Evolutionary conservation across 306 rosid species (phyloP), one percentile per base, ranked within the genome.

Genomic region (Adenanthera pavonina): DNA sequence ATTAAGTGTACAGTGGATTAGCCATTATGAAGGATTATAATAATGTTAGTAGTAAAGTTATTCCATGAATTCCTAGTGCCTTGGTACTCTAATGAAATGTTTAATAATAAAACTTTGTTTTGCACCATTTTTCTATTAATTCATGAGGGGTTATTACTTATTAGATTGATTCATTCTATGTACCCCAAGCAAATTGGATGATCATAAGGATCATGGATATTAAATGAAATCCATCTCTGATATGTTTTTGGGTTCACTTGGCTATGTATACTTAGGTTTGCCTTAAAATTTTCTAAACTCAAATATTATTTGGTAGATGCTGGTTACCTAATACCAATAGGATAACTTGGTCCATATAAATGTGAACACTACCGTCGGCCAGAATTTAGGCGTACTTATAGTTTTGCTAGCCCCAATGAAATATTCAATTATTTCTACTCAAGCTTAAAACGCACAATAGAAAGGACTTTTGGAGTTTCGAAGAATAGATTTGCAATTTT

Each of bases 41-140:
- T 46, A 51, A 8, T 72, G 69, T 54, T 33, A 36, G 76, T 6
- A 49, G 53, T 70, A 17, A 65, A 77, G 64, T 72, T 54, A 74
- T 53, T 40, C 2, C n/a, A 15, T 67, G 51, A 52, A 19, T 7
- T 25, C 30, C 30, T 35, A 64, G 1, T 60, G 74, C 73, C 7
- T 68, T 2, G 77, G 41, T 38, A 15, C 62, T 35, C 16, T 49
- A 6, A 49, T 78, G 85, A 70, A 15, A 76, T 8, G 30, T 16
- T 51, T 51, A 9, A 72, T 34, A 5, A 34, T 43, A 20, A 17
- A 20, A 46, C 30, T 64, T 75, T 70, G 12, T 12, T 19, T 76
- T 75, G 47, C 25, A 10, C 46, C 13, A 62, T 62, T 36, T 69
- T 75, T 40, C 10, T 78, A 19, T 13, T 64, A 35, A 64, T 15